Percentiles rank a stretch among this genome's conserved stretches.
Evolutionary conservation across 106 monocot species (phyloP).

Genomic region (Dendrobium catenatum): DNA sequence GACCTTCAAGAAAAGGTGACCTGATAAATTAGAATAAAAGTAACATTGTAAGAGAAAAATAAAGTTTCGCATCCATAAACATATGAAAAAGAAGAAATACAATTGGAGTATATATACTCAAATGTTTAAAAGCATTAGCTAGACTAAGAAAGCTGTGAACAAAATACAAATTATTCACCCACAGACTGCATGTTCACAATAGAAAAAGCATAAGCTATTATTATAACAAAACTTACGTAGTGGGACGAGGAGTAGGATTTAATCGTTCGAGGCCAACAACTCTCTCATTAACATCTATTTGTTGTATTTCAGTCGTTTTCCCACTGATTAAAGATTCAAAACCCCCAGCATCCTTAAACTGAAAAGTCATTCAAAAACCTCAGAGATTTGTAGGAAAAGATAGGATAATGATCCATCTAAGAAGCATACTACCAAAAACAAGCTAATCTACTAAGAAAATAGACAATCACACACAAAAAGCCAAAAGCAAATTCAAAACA

Average conservation of each 20-base stretch:
- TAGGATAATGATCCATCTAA: background rate
- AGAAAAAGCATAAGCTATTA: background rate
- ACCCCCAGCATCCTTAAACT: constrained; percentile 96
- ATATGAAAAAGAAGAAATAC: background rate
- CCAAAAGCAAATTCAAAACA: background rate
- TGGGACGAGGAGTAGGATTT: constrained; percentile 92
- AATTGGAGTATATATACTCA: background rate
- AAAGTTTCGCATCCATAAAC: background rate
- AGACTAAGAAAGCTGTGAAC: background rate
- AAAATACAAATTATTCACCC: background rate
- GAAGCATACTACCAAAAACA: background rate
- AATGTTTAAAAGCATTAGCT: background rate
- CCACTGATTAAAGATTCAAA: constrained; percentile 79
- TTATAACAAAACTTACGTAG: constrained; percentile 55
- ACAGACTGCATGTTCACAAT: background rate
- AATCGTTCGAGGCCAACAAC: constrained; percentile 86
- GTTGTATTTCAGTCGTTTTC: constrained; percentile 83
- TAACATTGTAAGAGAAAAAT: background rate
- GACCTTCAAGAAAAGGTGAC: constrained; percentile 87
- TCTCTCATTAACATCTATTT: constrained; percentile 92
- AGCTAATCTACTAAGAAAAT: background rate
- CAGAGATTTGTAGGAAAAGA: background rate
- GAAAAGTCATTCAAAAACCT: constrained; percentile 18
- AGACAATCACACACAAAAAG: background rate
- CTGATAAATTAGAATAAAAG: constrained; percentile 28